These are phyloP conservation scores for Rhodotorula babjevae DNA, from an alignment of 768 basidiomycete species.

Conservation along the genomic window DNA sequence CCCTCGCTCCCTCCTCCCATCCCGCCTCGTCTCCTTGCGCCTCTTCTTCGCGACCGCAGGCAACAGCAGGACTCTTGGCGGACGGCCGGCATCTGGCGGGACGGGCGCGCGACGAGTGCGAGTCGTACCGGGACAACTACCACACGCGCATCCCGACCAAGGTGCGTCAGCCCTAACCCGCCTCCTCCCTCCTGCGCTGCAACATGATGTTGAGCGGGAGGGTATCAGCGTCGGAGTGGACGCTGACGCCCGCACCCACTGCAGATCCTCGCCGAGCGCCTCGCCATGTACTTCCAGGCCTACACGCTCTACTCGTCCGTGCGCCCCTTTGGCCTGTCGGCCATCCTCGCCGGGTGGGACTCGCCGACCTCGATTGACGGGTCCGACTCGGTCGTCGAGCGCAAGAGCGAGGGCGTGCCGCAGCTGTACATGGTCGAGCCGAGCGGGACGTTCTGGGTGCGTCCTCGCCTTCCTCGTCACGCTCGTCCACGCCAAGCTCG, in stretches of 20 bases:
- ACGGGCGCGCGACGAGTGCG: slow-evolving; percentile 76
- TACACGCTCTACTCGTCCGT: slow-evolving; percentile 98
- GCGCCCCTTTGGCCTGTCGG: slow-evolving; percentile 91
- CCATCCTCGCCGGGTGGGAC: slow-evolving; percentile 67
- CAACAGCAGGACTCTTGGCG: slow-evolving; percentile 85
- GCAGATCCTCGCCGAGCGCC: slow-evolving; percentile 65
- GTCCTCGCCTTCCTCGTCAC: slow-evolving; percentile 43
- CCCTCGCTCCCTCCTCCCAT: neutral
- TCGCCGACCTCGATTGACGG: slow-evolving; percentile 27
- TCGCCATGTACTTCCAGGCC: slow-evolving; percentile 84
- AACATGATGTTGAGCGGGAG: too few species aligned
- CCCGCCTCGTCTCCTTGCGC: too few species aligned
- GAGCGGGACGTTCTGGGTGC: slow-evolving; percentile 81
- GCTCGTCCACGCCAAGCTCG: neutral
- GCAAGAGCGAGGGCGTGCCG: slow-evolving; percentile 60
- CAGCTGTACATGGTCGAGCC: slow-evolving; percentile 86
- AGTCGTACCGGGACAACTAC: slow-evolving; percentile 67
- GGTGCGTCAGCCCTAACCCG: slow-evolving; percentile 50
- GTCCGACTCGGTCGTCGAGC: slow-evolving; percentile 57
- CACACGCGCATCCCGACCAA: slow-evolving; percentile 71
- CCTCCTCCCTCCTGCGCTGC: too few species aligned
- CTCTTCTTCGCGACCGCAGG: slow-evolving; percentile 52
- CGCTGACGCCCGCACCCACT: slow-evolving; percentile 35
- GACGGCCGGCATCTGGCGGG: slow-evolving; percentile 85
- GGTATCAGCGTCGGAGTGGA: too few species aligned